Evolutionary conservation across 495 filamentous ascomycete species (phyloP).

Genomic region (Podospora fimiseda): DNA sequence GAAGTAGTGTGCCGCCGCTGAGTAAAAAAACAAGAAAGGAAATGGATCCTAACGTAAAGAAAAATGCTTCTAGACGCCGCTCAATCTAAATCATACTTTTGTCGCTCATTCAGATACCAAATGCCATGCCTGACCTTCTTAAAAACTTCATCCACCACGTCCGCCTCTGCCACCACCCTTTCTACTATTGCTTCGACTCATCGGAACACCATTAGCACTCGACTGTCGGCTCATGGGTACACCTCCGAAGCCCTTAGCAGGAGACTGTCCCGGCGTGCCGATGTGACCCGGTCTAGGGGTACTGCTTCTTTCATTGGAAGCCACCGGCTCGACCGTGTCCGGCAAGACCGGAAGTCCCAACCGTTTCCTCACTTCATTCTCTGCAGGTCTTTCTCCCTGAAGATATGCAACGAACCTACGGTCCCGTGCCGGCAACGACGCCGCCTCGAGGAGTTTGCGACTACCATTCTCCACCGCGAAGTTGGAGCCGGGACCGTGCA

Average conservation of each 20-base stretch:
- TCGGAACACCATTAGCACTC: slow-evolving; percentile 42
- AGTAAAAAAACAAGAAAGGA: not conserved
- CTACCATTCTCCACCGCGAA: slow-evolving; percentile 38
- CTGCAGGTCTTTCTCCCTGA: slow-evolving; percentile 36
- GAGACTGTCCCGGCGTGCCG: slow-evolving; percentile 24
- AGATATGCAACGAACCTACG: slow-evolving; percentile 34
- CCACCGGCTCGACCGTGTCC: slow-evolving; percentile 24
- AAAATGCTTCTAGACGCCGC: not conserved
- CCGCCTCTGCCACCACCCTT: slow-evolving; percentile 27
- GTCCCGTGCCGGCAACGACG: slow-evolving; percentile 31
- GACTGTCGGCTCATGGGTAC: slow-evolving; percentile 46
- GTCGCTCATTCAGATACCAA: not conserved
- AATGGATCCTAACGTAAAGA: not conserved
- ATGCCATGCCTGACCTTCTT: not conserved
- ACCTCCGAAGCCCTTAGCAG: slow-evolving; percentile 27
- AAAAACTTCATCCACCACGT: slow-evolving; percentile 16
- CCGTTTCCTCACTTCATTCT: slow-evolving; percentile 36
- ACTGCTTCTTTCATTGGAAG: slow-evolving; percentile 15
- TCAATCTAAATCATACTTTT: not conserved
- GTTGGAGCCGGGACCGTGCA: slow-evolving; percentile 38
- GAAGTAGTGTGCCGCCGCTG: too few relatives aligned
- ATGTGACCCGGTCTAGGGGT: slow-evolving; percentile 23
- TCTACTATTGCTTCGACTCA: slow-evolving; percentile 42
- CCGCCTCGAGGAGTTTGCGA: slow-evolving; percentile 38
- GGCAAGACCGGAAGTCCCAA: slow-evolving; percentile 33